phyloP scores from a whole-genome alignment of 371 early-diverging fungal genomes.

The Mucor lusitanicus region DNA sequence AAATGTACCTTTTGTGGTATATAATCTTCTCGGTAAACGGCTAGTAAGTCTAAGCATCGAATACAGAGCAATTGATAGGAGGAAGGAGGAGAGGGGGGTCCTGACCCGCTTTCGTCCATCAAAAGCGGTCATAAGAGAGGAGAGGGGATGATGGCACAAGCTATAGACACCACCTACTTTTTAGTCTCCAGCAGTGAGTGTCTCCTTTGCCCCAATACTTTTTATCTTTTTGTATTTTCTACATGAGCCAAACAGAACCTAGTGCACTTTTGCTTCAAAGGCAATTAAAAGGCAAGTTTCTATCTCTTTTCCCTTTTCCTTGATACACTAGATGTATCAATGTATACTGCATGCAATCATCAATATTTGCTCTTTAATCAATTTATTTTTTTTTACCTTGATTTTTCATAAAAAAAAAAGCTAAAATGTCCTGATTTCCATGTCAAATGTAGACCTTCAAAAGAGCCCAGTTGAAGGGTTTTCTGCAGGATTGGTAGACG shows the following conservation, averaged over 20 bases:
- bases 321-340: background rate
- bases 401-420: background rate
- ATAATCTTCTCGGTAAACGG: background rate
- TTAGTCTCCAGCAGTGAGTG: background rate
- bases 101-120: background rate
- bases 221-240: conserved; percentile 2
- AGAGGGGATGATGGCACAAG: background rate
- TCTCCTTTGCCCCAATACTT: background rate
- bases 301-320: background rate
- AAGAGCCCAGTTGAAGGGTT: conserved; percentile 81
- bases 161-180: background rate
- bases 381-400: background rate
- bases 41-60: background rate
- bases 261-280: conserved; percentile 54
- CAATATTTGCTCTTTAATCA: background rate
- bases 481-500: conserved; percentile 75
- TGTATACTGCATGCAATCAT: background rate
- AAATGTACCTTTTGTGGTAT: conserved; percentile 11
- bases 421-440: conserved; percentile 1
- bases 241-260: conserved; percentile 29
- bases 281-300: conserved; percentile 56
- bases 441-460: conserved; percentile 54
- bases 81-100: background rate
- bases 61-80: background rate
- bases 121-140: background rate